These are phyloP conservation scores for Nigrospora sphaerica DNA, from an alignment of 2,329 filamentous ascomycete genomes.

Conservation along the genomic window DNA sequence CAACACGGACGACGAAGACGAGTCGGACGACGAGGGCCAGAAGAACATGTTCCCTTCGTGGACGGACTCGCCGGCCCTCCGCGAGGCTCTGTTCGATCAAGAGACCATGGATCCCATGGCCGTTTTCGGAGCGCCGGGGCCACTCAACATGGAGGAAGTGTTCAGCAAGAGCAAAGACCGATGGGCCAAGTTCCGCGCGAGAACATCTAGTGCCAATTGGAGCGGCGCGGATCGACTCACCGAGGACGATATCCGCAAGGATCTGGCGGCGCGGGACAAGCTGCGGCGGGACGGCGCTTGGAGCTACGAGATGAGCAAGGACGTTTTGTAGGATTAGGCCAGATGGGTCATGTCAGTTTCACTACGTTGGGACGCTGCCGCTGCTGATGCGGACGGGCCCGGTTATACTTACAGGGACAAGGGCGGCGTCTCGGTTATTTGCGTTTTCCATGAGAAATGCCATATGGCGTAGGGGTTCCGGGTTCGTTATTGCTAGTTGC, in stretches of 20 bases:
- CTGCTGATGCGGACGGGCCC: too few relatives aligned
- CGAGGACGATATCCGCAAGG: conserved; percentile 64
- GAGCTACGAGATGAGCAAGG: conserved; percentile 44
- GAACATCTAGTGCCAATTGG: conserved; percentile 96
- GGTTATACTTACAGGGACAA: too few relatives aligned
- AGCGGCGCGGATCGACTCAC: conserved; percentile 69
- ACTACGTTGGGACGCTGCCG: too few relatives aligned
- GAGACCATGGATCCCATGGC: conserved; percentile 77
- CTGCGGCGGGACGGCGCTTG: conserved; percentile 66
- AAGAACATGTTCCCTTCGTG: conserved; percentile 66
- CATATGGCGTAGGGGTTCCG: too few relatives aligned
- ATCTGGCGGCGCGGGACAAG: conserved; percentile 61
- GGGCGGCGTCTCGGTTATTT: too few relatives aligned
- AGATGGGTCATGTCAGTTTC: too few relatives aligned
- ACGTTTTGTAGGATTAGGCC: conserved; percentile 14
- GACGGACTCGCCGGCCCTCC: conserved; percentile 82
- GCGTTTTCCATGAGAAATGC: too few relatives aligned
- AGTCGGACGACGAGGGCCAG: conserved; percentile 57
- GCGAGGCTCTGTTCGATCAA: conserved; percentile 68
- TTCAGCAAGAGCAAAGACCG: conserved; percentile 85
- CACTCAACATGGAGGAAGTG: conserved; percentile 92
- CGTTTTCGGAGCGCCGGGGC: conserved; percentile 83
- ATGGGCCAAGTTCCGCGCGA: conserved; percentile 79
- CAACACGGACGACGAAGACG: conserved; percentile 87
- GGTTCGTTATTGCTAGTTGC: too few relatives aligned